phyloP scores from a whole-genome alignment of 2,329 filamentous ascomycete genomes.

The Biscogniauxia marginata region DNA sequence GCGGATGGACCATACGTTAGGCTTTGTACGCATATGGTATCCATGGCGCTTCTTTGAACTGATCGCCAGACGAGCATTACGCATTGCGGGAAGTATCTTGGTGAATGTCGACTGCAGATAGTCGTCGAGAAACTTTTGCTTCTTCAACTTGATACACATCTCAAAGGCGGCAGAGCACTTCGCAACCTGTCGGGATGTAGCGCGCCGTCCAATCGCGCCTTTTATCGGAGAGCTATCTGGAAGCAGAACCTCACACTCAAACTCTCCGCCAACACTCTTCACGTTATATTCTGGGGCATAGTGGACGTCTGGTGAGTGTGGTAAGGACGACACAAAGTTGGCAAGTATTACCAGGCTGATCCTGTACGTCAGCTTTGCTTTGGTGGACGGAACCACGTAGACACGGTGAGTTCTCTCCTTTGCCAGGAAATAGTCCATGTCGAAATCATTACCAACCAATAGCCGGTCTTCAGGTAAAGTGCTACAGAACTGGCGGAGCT shows the following conservation, averaged over 20 bases:
- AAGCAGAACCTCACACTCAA: constrained; percentile 74
- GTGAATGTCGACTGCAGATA: constrained; percentile 71
- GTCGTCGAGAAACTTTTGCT: constrained; percentile 66
- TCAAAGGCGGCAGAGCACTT: constrained; percentile 89
- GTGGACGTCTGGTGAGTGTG: constrained; percentile 39
- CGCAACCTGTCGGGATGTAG: constrained; percentile 70
- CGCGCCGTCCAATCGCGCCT: constrained; percentile 61
- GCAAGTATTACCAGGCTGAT: constrained; percentile 71
- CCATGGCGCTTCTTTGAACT: constrained; percentile 70
- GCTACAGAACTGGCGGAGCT: constrained; percentile 74
- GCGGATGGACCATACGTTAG: constrained; percentile 63
- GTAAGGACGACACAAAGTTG: constrained; percentile 71
- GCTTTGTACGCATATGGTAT: constrained; percentile 80
- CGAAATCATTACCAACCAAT: constrained; percentile 57
- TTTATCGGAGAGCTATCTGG: constrained; percentile 72
- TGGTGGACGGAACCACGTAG: constrained; percentile 63
- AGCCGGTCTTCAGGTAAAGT: constrained; percentile 72
- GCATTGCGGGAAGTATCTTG: constrained; percentile 73
- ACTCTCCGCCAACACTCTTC: constrained; percentile 54
- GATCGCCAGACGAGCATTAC: constrained; percentile 85
- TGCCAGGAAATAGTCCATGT: constrained; percentile 55
- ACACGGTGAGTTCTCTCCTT: constrained; percentile 48
- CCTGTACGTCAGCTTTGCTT: constrained; percentile 75
- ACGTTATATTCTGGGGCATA: constrained; percentile 61
- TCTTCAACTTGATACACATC: constrained; percentile 68